Evolutionary conservation across 2,329 filamentous ascomycete genomes (phyloP).

Genomic region (Stemphylium lycopersici): DNA sequence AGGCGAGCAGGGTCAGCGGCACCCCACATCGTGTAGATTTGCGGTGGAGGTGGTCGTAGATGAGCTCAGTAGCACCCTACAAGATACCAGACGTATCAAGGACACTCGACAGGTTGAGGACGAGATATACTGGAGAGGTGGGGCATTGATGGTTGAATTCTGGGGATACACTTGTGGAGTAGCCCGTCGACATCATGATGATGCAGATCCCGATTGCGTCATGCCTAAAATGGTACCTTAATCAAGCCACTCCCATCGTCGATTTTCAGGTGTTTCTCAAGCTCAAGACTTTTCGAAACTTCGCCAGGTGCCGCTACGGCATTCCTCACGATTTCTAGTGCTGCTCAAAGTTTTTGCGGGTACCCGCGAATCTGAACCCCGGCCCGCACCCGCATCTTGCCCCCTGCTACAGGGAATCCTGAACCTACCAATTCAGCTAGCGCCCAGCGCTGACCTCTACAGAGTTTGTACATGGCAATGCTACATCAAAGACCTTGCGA

Average conservation of each 20-base stretch:
- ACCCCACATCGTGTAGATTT: not conserved
- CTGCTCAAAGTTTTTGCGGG: no score
- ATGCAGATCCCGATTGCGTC: slow-evolving; percentile 5
- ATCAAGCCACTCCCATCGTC: not conserved
- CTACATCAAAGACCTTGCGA: no score
- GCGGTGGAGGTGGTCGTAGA: not conserved
- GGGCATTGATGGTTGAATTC: not conserved
- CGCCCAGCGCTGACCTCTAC: no score
- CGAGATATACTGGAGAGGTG: not conserved
- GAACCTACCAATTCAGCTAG: no score
- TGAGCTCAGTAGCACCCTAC: not conserved
- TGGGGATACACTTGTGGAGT: not conserved
- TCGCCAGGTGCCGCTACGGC: no score
- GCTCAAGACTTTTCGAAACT: no score
- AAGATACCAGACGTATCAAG: not conserved
- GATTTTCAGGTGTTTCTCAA: no score
- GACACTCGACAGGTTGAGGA: not conserved
- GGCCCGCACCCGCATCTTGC: no score
- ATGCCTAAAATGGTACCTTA: not conserved
- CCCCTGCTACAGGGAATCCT: no score
- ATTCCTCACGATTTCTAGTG: no score
- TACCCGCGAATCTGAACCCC: no score
- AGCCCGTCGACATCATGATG: not conserved
- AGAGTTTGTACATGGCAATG: no score
- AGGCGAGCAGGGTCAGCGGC: not conserved